Percentiles rank a stretch among this genome's conserved stretches.
Conservation (phyloP, 2,329 filamentous ascomycete species). For the Coniochaeta pulveracea region DNA sequence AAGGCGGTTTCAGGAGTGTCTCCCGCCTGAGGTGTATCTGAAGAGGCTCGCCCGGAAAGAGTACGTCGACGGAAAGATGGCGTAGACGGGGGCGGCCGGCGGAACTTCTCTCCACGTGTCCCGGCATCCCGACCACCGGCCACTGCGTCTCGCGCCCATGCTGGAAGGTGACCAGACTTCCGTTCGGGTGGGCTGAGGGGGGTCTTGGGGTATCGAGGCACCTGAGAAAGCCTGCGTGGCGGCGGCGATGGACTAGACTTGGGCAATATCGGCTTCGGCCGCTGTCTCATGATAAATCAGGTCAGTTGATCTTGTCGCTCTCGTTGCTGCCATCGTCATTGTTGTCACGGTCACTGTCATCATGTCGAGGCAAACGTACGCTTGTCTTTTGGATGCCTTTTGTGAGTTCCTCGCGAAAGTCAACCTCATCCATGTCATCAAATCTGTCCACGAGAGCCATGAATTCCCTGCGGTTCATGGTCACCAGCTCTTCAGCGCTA, state of each 20-base stretch:
- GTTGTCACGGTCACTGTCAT: neutral
- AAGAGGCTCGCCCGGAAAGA: neutral
- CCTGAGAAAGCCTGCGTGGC: too few species aligned
- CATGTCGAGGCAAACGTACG: conserved; percentile 1
- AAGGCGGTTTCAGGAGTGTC: neutral
- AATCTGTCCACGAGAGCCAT: neutral
- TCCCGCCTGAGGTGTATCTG: neutral
- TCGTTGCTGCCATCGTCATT: neutral
- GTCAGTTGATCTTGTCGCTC: neutral
- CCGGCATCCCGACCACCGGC: neutral
- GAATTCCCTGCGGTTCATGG: neutral
- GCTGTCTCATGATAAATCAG: neutral
- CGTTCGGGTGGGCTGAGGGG: neutral
- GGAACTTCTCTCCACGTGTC: neutral
- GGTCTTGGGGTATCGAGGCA: neutral
- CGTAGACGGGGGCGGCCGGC: neutral
- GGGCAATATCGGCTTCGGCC: too few species aligned
- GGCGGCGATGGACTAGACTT: too few species aligned
- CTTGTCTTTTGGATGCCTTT: neutral
- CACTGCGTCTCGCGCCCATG: neutral
- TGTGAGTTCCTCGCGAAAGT: neutral
- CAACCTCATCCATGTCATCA: neutral
- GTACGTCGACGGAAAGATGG: neutral
- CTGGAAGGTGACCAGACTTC: neutral
- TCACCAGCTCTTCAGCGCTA: neutral